Base-by-base conservation (phyloP, 768 basidiomycete genomes). In the Coprinellus aureogranulatus region DNA sequence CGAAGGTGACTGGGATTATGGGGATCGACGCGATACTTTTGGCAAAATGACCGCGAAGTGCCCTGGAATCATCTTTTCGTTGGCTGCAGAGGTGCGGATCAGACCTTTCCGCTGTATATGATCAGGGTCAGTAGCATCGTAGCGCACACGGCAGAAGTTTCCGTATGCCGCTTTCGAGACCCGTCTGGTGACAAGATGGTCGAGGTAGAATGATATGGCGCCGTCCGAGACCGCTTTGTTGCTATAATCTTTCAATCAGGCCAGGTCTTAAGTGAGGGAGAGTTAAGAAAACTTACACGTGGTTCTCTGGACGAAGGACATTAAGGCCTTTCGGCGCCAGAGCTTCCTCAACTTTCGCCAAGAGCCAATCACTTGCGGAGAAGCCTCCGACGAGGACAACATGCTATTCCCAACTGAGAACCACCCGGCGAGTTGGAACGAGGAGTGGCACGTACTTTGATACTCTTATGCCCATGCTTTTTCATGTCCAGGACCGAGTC, bases 361-460 rank as follows among this genome's bases (percentile, higher is more conserved):
- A 80, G n/a, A 85, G 64, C 73, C 78, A 84, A 48, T 82, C 79
- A 54, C 77, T 83, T 1, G 81, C 81, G 11, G 80, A 77, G 64
- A 84, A 85, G 0, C 83, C 83, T 23, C 84, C 84, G 4, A 85
- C 82, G 1, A 86, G 74, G 30, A 79, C 72, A 25, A 78, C 72
- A 25, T 44, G 41, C 41, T 44, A n/a, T n/a, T n/a, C n/a, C n/a
- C n/a, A n/a, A n/a, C n/a, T n/a, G n/a, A n/a, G n/a, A n/a, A n/a
- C n/a, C n/a, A n/a, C n/a, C n/a, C n/a, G n/a, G n/a, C n/a, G n/a
- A n/a, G n/a, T n/a, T n/a, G n/a, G n/a, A n/a, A n/a, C n/a, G n/a
- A n/a, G n/a, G n/a, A n/a, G n/a, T n/a, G n/a, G n/a, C n/a, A n/a
- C n/a, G n/a, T n/a, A 75, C 76, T 14, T 70, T 68, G 25, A 77